Conservation (phyloP, 768 basidiomycete genomes). For the Rhizopogon vinicolor region DNA sequence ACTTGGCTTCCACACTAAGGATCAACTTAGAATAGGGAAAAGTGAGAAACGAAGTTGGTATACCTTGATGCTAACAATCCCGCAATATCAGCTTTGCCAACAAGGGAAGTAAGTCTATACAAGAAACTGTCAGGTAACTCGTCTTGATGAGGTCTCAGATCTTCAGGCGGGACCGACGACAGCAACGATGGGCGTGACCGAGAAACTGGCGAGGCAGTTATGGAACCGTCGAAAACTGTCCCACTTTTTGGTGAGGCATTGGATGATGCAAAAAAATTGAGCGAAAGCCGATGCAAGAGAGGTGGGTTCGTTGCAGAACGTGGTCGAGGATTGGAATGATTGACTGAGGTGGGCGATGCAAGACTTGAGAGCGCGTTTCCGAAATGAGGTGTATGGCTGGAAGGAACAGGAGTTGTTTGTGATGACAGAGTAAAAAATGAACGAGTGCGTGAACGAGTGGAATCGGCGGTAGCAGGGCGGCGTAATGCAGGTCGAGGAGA, state of each 20-base stretch:
- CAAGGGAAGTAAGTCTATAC: slow-evolving; percentile 52
- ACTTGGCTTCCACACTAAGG: slow-evolving; percentile 64
- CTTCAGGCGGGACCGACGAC: slow-evolving; percentile 37
- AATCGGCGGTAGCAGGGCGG: slow-evolving; percentile 42
- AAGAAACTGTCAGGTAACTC: slow-evolving; percentile 76
- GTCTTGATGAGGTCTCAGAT: slow-evolving; percentile 50
- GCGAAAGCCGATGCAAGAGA: slow-evolving; percentile 62
- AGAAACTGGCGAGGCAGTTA: slow-evolving; percentile 19
- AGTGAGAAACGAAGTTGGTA: slow-evolving; percentile 6
- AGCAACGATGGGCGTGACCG: slow-evolving; percentile 43
- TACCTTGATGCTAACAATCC: slow-evolving; percentile 80
- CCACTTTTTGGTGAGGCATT: slow-evolving; percentile 28
- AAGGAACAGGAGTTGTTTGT: slow-evolving; percentile 10
- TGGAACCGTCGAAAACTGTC: slow-evolving; percentile 5
- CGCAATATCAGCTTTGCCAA: slow-evolving; percentile 77
- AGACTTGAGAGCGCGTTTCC: slow-evolving; percentile 8
- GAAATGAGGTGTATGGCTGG: slow-evolving; percentile 6
- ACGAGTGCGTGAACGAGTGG: slow-evolving; percentile 24
- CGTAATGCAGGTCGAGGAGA: slow-evolving; percentile 15
- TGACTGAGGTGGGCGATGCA: slow-evolving; percentile 11
- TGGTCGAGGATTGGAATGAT: slow-evolving; percentile 34
- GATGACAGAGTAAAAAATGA: slow-evolving; percentile 26
- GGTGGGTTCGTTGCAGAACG: slow-evolving; percentile 64
- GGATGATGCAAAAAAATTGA: slow-evolving; percentile 54
- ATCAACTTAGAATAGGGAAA: slow-evolving; percentile 6